These are phyloP conservation scores for Colletotrichum orbiculare DNA, from an alignment of 2,329 filamentous ascomycete genomes.

Conservation along the genomic window DNA sequence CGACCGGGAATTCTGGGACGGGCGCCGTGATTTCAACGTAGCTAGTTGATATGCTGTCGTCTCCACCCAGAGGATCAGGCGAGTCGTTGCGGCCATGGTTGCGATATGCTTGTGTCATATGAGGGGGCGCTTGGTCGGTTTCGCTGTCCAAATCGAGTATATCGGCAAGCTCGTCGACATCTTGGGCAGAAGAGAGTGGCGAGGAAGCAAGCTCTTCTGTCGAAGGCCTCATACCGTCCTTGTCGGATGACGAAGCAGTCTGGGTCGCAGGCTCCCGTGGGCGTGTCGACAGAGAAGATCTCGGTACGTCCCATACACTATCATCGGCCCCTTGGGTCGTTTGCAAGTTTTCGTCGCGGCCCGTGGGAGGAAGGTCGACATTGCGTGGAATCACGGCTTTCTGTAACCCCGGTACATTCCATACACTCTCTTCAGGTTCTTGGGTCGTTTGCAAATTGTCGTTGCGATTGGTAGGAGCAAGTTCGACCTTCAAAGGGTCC, in stretches of 20 bases:
- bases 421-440: conserved; percentile 28
- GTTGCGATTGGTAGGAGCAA: background rate
- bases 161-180: conserved; percentile 42
- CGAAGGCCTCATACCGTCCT: conserved; percentile 7
- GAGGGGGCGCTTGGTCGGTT: background rate
- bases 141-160: conserved; percentile 28
- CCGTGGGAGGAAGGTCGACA: background rate
- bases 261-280: background rate
- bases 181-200: conserved; percentile 47
- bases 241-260: background rate
- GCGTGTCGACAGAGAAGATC: conserved; percentile 41
- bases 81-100: conserved; percentile 1
- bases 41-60: conserved; percentile 51
- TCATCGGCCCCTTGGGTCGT: conserved; percentile 37
- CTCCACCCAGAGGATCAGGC: conserved; percentile 35
- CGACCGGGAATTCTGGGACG: conserved; percentile 41
- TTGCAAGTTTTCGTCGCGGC: conserved; percentile 3
- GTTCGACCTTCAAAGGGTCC: conserved; percentile 7
- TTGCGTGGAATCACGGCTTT: background rate
- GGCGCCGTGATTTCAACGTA: conserved; percentile 51
- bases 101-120: conserved; percentile 9
- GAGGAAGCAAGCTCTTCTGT: conserved; percentile 43
- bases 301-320: conserved; percentile 51
- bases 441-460: conserved; percentile 27
- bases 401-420: too few relatives aligned